Evolutionary conservation across 2,329 filamentous ascomycete species (phyloP).

Genomic region (Talaromyces sp.): DNA sequence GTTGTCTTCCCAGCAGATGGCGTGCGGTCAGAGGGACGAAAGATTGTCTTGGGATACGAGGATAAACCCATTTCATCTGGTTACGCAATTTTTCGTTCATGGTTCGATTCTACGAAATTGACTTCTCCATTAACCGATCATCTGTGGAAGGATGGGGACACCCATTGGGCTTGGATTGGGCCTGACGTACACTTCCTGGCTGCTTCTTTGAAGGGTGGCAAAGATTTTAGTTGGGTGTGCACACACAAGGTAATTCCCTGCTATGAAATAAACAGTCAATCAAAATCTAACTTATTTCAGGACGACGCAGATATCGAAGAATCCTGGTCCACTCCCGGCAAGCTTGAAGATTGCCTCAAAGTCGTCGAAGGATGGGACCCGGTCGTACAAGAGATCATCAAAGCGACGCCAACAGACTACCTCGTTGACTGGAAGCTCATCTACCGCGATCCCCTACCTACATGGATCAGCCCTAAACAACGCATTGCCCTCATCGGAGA

Average conservation of each 20-base stretch:
- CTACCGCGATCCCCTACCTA: slow-evolving; percentile 26
- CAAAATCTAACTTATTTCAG: slow-evolving; percentile 18
- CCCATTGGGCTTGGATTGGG: slow-evolving; percentile 52
- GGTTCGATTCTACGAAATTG: slow-evolving; percentile 10
- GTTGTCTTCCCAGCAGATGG: slow-evolving; percentile 54
- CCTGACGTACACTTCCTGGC: slow-evolving; percentile 43
- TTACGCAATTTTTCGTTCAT: slow-evolving; percentile 25
- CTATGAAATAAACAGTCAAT: neutral
- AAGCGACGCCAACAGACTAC: slow-evolving; percentile 30
- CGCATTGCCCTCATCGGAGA: slow-evolving; percentile 35
- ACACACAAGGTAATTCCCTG: slow-evolving; percentile 44
- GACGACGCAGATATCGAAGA: slow-evolving; percentile 54
- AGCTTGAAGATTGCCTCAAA: slow-evolving; percentile 47
- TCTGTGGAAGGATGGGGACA: slow-evolving; percentile 50
- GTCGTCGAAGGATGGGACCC: slow-evolving; percentile 38
- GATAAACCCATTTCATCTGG: slow-evolving; percentile 29
- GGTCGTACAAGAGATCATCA: slow-evolving; percentile 24
- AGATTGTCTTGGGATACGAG: slow-evolving; percentile 39
- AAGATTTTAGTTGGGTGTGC: slow-evolving; percentile 53
- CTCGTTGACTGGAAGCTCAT: slow-evolving; percentile 29
- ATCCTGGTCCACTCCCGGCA: slow-evolving; percentile 52
- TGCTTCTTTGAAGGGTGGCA: slow-evolving; percentile 49
- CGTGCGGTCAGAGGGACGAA: slow-evolving; percentile 51
- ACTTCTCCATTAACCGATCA: slow-evolving; percentile 31
- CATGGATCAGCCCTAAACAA: slow-evolving; percentile 25